Evolutionary conservation across 495 filamentous ascomycete species (phyloP).

Genomic region (Aspergillus leporis): DNA sequence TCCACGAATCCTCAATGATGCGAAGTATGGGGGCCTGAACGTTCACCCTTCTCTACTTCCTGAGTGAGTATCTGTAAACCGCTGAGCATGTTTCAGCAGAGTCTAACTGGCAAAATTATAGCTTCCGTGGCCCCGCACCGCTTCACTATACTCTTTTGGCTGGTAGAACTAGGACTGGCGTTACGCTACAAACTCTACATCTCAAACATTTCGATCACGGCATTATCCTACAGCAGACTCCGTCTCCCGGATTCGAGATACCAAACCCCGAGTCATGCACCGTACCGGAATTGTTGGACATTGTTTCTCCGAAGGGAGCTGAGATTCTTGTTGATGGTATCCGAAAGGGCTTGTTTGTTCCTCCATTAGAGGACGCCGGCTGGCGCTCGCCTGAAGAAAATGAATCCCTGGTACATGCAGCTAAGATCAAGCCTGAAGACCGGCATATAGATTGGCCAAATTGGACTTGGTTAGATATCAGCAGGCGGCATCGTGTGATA

Average conservation of each 20-base stretch:
- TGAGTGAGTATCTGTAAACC: constrained; percentile 51
- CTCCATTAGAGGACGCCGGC: constrained; percentile 51
- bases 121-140: constrained; percentile 74
- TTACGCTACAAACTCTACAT: constrained; percentile 85
- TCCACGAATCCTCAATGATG: constrained; percentile 62
- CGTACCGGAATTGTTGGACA: constrained; percentile 39
- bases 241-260: constrained; percentile 51
- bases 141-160: constrained; percentile 76
- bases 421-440: constrained; percentile 55
- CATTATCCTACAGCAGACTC: constrained; percentile 67
- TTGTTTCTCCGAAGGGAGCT: constrained; percentile 52
- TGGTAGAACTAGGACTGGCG: constrained; percentile 56
- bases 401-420: constrained; percentile 39
- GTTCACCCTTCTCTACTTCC: constrained; percentile 94
- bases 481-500: constrained; percentile 50
- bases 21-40: constrained; percentile 86
- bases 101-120: constrained; percentile 28
- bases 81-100: background rate
- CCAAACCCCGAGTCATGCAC: constrained; percentile 44
- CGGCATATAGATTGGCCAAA: constrained; percentile 53
- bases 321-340: constrained; percentile 63
- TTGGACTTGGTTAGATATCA: constrained; percentile 49
- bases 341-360: constrained; percentile 60
- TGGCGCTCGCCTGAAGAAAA: constrained; percentile 28
- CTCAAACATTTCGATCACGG: constrained; percentile 75